Evolutionary conservation across 768 basidiomycete genomes (phyloP), one percentile per base, ranked within the genome.

Genomic region (Scleroderma citrinum): DNA sequence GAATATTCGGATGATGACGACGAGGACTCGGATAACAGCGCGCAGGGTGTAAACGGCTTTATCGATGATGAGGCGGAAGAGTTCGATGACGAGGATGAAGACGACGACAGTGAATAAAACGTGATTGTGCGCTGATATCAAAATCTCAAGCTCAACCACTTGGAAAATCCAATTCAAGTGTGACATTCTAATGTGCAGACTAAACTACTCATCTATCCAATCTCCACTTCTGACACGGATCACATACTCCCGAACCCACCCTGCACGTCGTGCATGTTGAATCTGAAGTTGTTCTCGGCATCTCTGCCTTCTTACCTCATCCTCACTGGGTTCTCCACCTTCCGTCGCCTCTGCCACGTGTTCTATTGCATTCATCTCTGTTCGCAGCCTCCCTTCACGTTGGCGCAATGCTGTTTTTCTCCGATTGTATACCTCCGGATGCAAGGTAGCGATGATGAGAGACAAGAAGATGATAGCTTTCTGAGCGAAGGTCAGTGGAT

Each of bases 351-450:
- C 65, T 5, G 42, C 56, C 13, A 42, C 53, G 14, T 57, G 57
- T 38, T 67, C 66, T 13, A 67, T 53, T 3, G 61, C 65, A 52
- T 76, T 77, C 51, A 78, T 79, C 64, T 88, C 86, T 26, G 81
- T 83, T 53, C 85, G 73, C 31, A 89, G 61, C 38, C 76, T 73
- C 7, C 83, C 81, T 68, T 89, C 87, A 45, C 87, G 68, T 50
- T 71, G 72, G 55, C 78, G 70, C 57, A 89, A 73, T 13, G 73
- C 75, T 19, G 61, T 67, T 43, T 85, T 70, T 57, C 87, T 72
- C 51, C 80, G 76, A 59, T 87, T 81, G 79, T 86, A 87, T 35
- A 86, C 71, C 34, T 85, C 86, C 5, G 87, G 87, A 60, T 87
- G 81, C 31, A 85, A 61, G 14, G 85, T 87, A 29, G 77, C 68